phyloP scores from a whole-genome alignment of 352 stramenopile genomes.

The Pythium grandisporangium region DNA sequence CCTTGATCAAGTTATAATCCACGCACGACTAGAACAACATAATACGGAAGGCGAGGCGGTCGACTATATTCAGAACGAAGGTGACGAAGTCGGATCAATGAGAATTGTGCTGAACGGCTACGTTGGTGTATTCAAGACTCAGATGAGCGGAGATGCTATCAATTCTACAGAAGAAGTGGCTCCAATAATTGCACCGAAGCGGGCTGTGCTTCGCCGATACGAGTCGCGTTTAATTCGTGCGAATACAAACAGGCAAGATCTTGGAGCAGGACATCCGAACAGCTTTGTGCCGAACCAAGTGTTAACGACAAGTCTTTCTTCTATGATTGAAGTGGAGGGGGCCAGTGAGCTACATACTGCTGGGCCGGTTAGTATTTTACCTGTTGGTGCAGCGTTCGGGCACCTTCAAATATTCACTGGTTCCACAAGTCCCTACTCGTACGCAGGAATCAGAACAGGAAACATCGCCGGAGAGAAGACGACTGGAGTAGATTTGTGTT shows the following conservation, averaged over 20 bases:
- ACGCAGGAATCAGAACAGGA: too few species aligned
- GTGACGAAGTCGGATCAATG: slow-evolving; percentile 14
- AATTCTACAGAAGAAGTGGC: not conserved
- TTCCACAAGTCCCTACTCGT: slow-evolving; percentile 26
- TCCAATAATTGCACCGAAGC: too few species aligned
- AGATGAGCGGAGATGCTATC: too few species aligned
- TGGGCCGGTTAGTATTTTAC: slow-evolving; percentile 27
- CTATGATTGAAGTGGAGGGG: too few species aligned
- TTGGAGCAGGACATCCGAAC: too few species aligned
- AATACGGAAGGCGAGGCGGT: slow-evolving; percentile 11
- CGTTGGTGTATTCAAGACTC: slow-evolving; percentile 30
- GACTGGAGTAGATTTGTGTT: too few species aligned
- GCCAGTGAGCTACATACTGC: slow-evolving; percentile 1
- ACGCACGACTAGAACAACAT: slow-evolving; percentile 22
- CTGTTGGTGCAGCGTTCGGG: slow-evolving; percentile 22
- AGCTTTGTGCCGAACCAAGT: too few species aligned
- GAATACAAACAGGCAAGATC: slow-evolving; percentile 11
- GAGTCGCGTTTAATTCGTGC: slow-evolving; percentile 23
- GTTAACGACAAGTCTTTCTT: too few species aligned
- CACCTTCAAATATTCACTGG: slow-evolving; percentile 29
- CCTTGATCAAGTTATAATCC: slow-evolving; percentile 19
- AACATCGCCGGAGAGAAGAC: too few species aligned
- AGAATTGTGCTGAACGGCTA: slow-evolving; percentile 31
- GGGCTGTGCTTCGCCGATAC: slow-evolving; percentile 14
- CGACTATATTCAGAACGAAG: slow-evolving; percentile 31